Evolutionary conservation across 2,329 filamentous ascomycete species (phyloP).

Genomic region (Endothia cerciana): DNA sequence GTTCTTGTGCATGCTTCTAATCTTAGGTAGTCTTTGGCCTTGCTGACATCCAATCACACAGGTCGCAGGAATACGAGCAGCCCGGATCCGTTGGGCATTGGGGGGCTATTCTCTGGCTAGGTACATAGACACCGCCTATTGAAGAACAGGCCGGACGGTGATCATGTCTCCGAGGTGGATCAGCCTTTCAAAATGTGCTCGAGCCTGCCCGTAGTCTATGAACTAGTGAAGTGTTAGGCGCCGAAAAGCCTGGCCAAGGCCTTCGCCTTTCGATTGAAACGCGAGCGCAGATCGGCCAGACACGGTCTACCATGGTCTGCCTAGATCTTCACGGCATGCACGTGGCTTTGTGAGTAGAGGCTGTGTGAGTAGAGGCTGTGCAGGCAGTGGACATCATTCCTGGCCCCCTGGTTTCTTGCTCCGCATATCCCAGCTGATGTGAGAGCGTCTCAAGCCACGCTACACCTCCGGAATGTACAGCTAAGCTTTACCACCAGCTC

Average conservation of each 20-base stretch:
- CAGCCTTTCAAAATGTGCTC: too few species aligned
- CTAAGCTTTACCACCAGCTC: neutral
- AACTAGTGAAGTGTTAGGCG: neutral
- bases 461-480: slow-evolving; percentile 4
- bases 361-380: neutral
- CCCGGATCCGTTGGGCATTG: too few species aligned
- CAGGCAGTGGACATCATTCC: neutral
- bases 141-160: neutral
- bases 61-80: neutral
- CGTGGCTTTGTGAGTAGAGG: neutral
- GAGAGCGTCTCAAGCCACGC: neutral
- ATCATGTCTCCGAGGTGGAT: neutral
- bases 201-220: neutral
- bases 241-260: neutral
- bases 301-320: neutral
- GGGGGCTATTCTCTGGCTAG: neutral
- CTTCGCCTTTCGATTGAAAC: neutral
- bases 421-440: neutral
- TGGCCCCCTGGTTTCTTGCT: neutral
- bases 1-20: neutral
- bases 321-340: neutral
- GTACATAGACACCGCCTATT: too few species aligned
- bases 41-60: neutral
- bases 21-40: neutral
- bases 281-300: neutral